Evolutionary conservation across 345 rosid genomes (phyloP), one percentile per base, ranked within the genome.

Genomic region (Stellera chamaejasme): DNA sequence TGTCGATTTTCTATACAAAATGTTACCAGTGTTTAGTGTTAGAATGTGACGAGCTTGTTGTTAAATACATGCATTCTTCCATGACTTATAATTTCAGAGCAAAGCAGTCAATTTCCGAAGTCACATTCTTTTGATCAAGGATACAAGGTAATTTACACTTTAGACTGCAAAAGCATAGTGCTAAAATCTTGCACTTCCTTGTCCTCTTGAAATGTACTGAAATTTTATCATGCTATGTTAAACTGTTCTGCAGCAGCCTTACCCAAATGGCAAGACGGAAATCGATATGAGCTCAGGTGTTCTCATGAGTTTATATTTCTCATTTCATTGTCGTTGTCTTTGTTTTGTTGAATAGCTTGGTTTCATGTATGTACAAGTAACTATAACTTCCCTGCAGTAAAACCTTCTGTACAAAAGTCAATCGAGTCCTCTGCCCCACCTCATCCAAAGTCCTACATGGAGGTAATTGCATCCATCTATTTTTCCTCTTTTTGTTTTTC

Each of bases 371-470:
- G 9, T 5, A 32, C 48, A 45, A 46, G 13, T 61, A 63, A 73
- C 70, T 58, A 23, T 27, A 68, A 46, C 55, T 65, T 56, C 36
- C 79, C 41, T 70, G 46, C 92, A 94, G 97, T 54, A 65, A 77
- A 90, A 65, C 87, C 99, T 44, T 62, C 90, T 32, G 77, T 90
- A 12, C 99, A 87, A 5, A 87, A 90, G 43, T 57, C 77, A 45
- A 69, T 70, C 13, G 87, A 80, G 60, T 79, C 87, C 42, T 62
- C 94, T 52, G 61, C 43, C 15, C 79, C 96, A 16, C 87, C 95
- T 52, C 96, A 87, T 56, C 85, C 96, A 1, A 87, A 82, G 78
- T 94, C 99, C 57, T 94, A 85, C 61, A 83, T 81, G 95, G 99
- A 94, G 86, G 97, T 82, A 76, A 44, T 54, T 94, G 83, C 61